Percentiles rank a stretch among this genome's conserved stretches.
Evolutionary conservation across 352 stramenopile genomes (phyloP).

Genomic region (Globisporangium irregulare): DNA sequence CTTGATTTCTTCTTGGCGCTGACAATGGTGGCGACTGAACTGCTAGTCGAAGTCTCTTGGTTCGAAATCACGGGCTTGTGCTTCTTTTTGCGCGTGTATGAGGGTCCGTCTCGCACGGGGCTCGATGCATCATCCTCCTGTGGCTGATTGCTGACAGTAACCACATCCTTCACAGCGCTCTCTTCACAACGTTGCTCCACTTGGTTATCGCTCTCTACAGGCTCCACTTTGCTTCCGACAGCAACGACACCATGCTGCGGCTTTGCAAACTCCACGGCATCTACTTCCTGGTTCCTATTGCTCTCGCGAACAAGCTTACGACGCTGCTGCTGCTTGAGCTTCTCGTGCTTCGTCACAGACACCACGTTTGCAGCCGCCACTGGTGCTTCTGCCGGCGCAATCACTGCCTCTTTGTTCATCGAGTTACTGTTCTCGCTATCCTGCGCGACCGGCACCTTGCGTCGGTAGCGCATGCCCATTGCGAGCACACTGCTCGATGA

Average conservation of each 20-base stretch:
- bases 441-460: conserved; percentile 30
- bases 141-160: conserved; percentile 3
- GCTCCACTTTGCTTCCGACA: not conserved
- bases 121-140: not conserved
- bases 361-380: not conserved
- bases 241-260: not conserved
- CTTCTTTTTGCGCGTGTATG: conserved; percentile 24
- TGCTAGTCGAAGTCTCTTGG: not conserved
- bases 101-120: not conserved
- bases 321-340: conserved; percentile 9
- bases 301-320: not conserved
- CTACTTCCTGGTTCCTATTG: not conserved
- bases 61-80: conserved; percentile 11
- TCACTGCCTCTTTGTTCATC: conserved; percentile 5
- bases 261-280: not conserved
- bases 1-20: not conserved
- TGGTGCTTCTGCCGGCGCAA: conserved; percentile 6
- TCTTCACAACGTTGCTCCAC: conserved; percentile 3
- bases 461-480: conserved; percentile 45
- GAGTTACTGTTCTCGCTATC: conserved; percentile 26
- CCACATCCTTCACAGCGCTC: not conserved
- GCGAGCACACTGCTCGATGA: conserved; percentile 5
- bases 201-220: conserved; percentile 8
- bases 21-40: not conserved
- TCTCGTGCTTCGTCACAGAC: not conserved